Conservation (phyloP, 768 basidiomycete genomes). For the Leccinum disarticulatum region DNA sequence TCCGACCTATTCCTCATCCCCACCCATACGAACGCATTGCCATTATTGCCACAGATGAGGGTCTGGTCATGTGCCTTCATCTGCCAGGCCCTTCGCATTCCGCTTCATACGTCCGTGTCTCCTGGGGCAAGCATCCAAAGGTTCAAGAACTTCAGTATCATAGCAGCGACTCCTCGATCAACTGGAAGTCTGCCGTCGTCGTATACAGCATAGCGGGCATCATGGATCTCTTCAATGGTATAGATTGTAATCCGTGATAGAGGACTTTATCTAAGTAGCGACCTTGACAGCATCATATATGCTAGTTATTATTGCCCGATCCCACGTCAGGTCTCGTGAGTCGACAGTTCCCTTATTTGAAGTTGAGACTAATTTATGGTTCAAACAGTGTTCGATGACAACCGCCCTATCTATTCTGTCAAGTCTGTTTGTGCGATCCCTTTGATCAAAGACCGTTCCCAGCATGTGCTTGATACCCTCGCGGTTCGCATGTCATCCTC, state of each 20-base stretch:
- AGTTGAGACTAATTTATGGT: constrained; percentile 4
- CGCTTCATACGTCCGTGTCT: constrained; percentile 45
- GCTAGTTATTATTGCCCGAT: constrained; percentile 66
- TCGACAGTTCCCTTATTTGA: constrained; percentile 14
- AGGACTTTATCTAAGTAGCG: constrained; percentile 11
- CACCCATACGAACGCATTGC: constrained; percentile 68
- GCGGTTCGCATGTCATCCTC: constrained; percentile 53
- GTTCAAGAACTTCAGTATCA: constrained; percentile 50
- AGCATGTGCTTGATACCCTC: constrained; percentile 49
- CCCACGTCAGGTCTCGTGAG: constrained; percentile 66
- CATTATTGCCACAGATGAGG: constrained; percentile 56
- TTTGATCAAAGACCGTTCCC: constrained; percentile 63
- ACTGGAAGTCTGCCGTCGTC: constrained; percentile 58
- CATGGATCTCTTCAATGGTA: constrained; percentile 71
- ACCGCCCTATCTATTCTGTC: constrained; percentile 62
- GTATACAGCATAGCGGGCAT: constrained; percentile 79
- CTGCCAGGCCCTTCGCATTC: constrained; percentile 29
- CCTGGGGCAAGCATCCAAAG: constrained; percentile 58
- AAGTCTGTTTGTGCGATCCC: constrained; percentile 74
- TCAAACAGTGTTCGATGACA: constrained; percentile 60
- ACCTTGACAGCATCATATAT: constrained; percentile 63
- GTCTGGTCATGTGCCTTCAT: constrained; percentile 68
- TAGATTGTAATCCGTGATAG: not conserved
- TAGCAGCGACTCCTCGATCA: constrained; percentile 34
- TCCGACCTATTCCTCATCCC: constrained; percentile 63